Evolutionary conservation across 495 filamentous ascomycete species (phyloP).

Genomic region (Penicillium argentinense): DNA sequence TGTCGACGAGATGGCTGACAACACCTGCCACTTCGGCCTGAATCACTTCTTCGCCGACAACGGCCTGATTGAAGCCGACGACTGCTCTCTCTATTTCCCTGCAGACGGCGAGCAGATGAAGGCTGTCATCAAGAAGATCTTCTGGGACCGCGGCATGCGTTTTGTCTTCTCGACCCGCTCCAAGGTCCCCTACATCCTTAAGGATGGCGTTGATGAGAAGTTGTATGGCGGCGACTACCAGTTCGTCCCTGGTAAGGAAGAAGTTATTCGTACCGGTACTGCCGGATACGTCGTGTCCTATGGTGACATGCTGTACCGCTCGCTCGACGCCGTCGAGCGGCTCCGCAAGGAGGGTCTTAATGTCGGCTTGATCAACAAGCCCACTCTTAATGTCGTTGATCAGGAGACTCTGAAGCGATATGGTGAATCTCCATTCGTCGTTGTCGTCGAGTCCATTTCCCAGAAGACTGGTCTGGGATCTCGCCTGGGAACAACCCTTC

Average conservation of each 20-base stretch:
- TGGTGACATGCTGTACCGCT: slow-evolving; percentile 44
- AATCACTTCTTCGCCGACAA: slow-evolving; percentile 47
- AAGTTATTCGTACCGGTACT: slow-evolving; percentile 35
- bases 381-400: slow-evolving; percentile 40
- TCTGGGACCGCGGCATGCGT: slow-evolving; percentile 36
- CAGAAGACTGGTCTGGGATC: slow-evolving; percentile 45
- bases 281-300: slow-evolving; percentile 41
- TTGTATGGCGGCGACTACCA: slow-evolving; percentile 37
- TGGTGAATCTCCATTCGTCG: slow-evolving; percentile 34
- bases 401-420: slow-evolving; percentile 38
- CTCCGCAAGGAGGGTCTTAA: slow-evolving; percentile 34
- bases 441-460: slow-evolving; percentile 39
- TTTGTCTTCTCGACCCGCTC: slow-evolving; percentile 44
- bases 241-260: slow-evolving; percentile 41
- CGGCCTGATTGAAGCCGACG: slow-evolving; percentile 35
- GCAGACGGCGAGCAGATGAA: slow-evolving; percentile 46
- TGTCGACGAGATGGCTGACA: slow-evolving; percentile 45
- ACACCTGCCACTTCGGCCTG: slow-evolving; percentile 44
- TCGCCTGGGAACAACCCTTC: slow-evolving; percentile 33
- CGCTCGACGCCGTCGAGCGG: slow-evolving; percentile 38
- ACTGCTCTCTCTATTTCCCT: slow-evolving; percentile 38
- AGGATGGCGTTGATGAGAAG: slow-evolving; percentile 36
- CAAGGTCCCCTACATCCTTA: slow-evolving; percentile 42
- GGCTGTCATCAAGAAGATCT: slow-evolving; percentile 38
- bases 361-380: slow-evolving; percentile 41